These are phyloP conservation scores for Eimeria mitis DNA, from an alignment of 169 alveolate genomes.

Conservation along the genomic window DNA sequence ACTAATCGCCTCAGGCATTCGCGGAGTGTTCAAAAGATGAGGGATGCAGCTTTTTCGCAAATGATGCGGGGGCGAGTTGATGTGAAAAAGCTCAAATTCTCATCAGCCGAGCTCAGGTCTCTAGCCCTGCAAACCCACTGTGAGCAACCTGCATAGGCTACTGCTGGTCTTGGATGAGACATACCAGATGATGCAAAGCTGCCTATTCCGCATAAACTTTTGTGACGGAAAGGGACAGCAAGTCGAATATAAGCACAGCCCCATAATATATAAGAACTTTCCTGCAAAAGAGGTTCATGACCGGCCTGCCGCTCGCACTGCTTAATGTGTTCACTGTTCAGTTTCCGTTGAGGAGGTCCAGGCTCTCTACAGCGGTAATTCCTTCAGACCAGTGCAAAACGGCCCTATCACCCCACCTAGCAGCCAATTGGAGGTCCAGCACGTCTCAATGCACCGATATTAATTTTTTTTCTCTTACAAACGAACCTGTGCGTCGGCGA, in stretches of 20 bases:
- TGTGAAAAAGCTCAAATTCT: constrained; percentile 75
- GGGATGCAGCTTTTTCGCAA: constrained; percentile 28
- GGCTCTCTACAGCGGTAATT: constrained; percentile 69
- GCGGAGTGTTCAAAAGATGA: background rate
- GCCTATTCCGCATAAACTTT: background rate
- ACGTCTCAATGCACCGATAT: background rate
- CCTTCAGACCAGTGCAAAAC: background rate
- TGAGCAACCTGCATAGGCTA: background rate
- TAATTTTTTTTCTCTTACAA: background rate
- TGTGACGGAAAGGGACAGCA: background rate
- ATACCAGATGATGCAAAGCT: background rate
- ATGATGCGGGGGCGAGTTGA: constrained; percentile 44
- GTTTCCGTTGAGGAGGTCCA: constrained; percentile 79
- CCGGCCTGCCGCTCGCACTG: background rate
- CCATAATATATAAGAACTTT: background rate
- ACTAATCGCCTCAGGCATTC: background rate
- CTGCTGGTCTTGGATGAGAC: background rate
- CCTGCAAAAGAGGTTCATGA: background rate
- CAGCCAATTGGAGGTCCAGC: background rate
- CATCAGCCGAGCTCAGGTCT: constrained; percentile 73
- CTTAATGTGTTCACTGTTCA: background rate
- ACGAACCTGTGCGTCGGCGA: background rate
- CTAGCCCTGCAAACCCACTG: constrained; percentile 76
- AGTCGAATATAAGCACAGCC: background rate
- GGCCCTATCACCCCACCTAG: too few relatives aligned